Conservation (phyloP, 805 yeast genomes). For the Pichia nanzhaoensis region DNA sequence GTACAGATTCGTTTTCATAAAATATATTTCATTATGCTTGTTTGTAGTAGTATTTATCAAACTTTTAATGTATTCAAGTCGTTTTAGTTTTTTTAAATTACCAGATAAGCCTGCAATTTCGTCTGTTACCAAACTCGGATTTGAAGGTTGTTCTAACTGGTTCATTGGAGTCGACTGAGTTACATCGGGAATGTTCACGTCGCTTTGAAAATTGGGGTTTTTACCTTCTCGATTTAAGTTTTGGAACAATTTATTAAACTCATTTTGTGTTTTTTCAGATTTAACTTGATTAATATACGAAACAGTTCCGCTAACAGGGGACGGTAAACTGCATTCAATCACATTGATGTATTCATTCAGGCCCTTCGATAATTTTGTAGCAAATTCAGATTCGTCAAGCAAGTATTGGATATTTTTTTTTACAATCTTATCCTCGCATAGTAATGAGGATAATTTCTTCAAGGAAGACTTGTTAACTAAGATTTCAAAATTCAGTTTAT, state of each 20-base stretch:
- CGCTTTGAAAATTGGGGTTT: slow-evolving; percentile 5
- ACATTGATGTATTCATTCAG: slow-evolving; percentile 5
- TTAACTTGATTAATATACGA: slow-evolving; percentile 10
- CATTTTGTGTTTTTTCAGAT: neutral
- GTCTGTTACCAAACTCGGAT: slow-evolving; percentile 10
- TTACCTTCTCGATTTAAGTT: neutral
- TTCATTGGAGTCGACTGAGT: slow-evolving; percentile 25
- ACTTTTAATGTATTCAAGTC: neutral
- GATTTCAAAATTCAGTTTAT: neutral
- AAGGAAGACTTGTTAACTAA: neutral
- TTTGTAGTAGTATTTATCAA: neutral
- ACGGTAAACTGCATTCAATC: slow-evolving; percentile 4
- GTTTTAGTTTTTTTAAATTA: slow-evolving; percentile 1
- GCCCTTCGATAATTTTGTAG: neutral
- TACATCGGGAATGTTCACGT: slow-evolving; percentile 22
- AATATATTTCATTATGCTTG: neutral
- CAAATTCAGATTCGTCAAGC: neutral
- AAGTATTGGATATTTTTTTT: neutral
- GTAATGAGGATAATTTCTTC: neutral
- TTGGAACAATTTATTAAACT: slow-evolving; percentile 7
- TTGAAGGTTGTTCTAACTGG: slow-evolving; percentile 17
- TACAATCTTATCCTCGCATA: neutral
- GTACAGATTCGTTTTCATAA: neutral
- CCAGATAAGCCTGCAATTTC: neutral
- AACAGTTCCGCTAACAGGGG: neutral